A percentile compares a stretch with the other conserved stretches of the same genome.
These are phyloP conservation scores for Pseudotsuga menziesii DNA, from an alignment of 75 land plant species.

Conservation along the genomic window DNA sequence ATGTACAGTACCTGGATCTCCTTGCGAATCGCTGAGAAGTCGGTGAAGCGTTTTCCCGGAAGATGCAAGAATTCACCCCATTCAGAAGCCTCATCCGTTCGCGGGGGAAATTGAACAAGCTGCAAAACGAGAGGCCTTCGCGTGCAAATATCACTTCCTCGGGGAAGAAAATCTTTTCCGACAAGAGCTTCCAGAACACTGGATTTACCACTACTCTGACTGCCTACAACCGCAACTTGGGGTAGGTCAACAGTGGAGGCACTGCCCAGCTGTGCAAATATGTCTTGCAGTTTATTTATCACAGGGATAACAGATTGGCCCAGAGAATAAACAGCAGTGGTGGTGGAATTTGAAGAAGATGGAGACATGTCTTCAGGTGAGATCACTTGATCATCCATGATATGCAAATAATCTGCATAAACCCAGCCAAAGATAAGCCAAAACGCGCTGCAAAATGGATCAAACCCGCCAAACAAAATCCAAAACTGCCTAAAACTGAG, in stretches of 20 bases:
- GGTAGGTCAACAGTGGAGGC: slow-evolving; percentile 78
- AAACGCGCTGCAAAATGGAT: neutral
- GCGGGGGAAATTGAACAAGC: slow-evolving; percentile 46
- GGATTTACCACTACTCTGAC: slow-evolving; percentile 96
- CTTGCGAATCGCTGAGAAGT: slow-evolving; percentile 64
- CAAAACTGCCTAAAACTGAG: neutral
- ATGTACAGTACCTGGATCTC: slow-evolving; percentile 60
- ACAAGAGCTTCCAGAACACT: slow-evolving; percentile 91
- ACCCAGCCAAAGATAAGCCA: neutral
- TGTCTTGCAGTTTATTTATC: slow-evolving; percentile 90
- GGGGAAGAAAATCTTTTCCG: slow-evolving; percentile 77
- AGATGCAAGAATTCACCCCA: slow-evolving; percentile 89
- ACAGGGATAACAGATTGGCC: slow-evolving; percentile 81
- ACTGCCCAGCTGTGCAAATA: slow-evolving; percentile 78
- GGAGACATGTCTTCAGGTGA: slow-evolving; percentile 1
- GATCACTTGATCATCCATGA: neutral
- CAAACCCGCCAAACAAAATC: neutral
- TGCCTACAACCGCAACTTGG: slow-evolving; percentile 87
- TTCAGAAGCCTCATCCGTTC: slow-evolving; percentile 19
- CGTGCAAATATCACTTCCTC: slow-evolving; percentile 82
- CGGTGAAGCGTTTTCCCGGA: slow-evolving; percentile 61
- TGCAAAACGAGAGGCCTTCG: slow-evolving; percentile 83
- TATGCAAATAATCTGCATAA: neutral
- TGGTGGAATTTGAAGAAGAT: neutral
- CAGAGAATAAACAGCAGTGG: slow-evolving; percentile 12